phyloP scores from a whole-genome alignment of 495 filamentous ascomycete species.

The Evansstolkia leycettana region DNA sequence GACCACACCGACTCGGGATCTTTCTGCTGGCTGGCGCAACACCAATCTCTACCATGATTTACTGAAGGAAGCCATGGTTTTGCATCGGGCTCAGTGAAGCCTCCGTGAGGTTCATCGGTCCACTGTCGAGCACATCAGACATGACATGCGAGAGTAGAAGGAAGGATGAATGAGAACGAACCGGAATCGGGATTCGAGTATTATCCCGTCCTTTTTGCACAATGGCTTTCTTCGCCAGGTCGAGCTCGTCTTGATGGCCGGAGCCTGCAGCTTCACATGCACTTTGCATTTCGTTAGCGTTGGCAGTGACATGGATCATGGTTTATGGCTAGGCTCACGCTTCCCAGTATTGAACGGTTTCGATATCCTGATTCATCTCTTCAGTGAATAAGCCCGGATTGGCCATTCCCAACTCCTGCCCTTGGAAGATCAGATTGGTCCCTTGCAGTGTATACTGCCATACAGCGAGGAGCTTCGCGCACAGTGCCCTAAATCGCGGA shows the following conservation, averaged over 20 bases:
- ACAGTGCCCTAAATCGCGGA: constrained; percentile 21
- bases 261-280: constrained; percentile 5
- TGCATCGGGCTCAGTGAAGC: constrained; percentile 19
- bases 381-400: constrained; percentile 44
- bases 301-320: constrained; percentile 6
- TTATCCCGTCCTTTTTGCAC: constrained; percentile 24
- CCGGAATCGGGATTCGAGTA: constrained; percentile 20
- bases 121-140: constrained; percentile 10
- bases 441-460: constrained; percentile 41
- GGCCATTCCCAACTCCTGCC: constrained; percentile 55
- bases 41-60: constrained; percentile 23
- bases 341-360: constrained; percentile 40
- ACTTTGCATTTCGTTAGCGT: constrained; percentile 5
- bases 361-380: constrained; percentile 48
- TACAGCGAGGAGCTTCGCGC: constrained; percentile 42
- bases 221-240: constrained; percentile 12
- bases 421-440: constrained; percentile 52
- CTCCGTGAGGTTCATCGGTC: constrained; percentile 19
- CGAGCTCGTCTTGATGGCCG: constrained; percentile 7
- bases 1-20: constrained; percentile 18
- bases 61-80: constrained; percentile 37
- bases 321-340: constrained; percentile 5
- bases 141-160: neutral
- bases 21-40: constrained; percentile 22
- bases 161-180: constrained; percentile 1